phyloP scores from a whole-genome alignment of 768 basidiomycete species.

The Phlebiopsis gigantea region DNA sequence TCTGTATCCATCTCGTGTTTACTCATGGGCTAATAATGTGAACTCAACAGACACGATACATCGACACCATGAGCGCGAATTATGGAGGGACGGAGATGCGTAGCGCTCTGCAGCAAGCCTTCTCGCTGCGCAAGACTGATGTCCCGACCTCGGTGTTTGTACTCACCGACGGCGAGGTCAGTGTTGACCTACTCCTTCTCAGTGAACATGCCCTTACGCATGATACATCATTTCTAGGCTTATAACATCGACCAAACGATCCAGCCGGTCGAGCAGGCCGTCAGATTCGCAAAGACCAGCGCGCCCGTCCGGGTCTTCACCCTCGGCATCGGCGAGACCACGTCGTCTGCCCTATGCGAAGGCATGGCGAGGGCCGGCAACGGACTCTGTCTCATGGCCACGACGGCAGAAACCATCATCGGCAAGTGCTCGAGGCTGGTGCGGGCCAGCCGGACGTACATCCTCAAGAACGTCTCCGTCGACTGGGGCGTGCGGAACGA shows the following conservation, averaged over 20 bases:
- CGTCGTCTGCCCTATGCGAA: conserved; percentile 47
- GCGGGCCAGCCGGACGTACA: conserved; percentile 42
- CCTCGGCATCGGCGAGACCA: conserved; percentile 49
- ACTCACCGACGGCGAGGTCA: conserved; percentile 7
- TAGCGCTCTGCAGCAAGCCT: neutral
- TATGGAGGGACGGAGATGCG: conserved; percentile 7
- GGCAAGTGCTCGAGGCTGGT: conserved; percentile 46
- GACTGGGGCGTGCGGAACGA: conserved; percentile 35
- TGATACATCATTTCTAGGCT: neutral
- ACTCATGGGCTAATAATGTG: neutral
- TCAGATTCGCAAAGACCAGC: conserved; percentile 25
- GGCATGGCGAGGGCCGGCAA: conserved; percentile 48
- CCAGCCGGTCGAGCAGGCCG: conserved; percentile 22
- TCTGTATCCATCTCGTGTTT: neutral
- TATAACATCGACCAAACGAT: neutral
- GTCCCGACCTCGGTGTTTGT: conserved; percentile 5
- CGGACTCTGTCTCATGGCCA: conserved; percentile 44
- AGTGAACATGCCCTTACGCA: neutral
- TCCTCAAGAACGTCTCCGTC: conserved; percentile 39
- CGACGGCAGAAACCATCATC: conserved; percentile 39
- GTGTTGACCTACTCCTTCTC: neutral
- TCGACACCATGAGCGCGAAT: neutral
- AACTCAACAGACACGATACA: neutral
- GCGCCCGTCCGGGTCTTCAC: conserved; percentile 45
- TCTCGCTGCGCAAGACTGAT: neutral